phyloP scores from a whole-genome alignment of 805 yeast genomes.

The Candida boleticola region DNA sequence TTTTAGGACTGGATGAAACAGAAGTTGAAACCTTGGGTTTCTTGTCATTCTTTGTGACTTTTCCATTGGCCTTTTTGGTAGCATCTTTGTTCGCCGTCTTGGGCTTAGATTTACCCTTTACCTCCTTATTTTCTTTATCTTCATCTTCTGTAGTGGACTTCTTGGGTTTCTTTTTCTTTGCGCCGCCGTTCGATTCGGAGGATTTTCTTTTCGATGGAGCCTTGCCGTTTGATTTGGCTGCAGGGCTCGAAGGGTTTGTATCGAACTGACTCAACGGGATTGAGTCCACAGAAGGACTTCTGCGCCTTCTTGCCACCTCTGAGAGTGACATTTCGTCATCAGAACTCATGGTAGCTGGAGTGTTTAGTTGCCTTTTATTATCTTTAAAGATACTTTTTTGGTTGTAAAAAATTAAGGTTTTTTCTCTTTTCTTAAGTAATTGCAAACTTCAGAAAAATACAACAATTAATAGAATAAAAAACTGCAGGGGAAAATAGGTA shows the following conservation, averaged over 20 bases:
- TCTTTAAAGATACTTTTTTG: no score
- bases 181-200: background rate
- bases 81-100: constrained; percentile 1
- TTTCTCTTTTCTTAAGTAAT: no score
- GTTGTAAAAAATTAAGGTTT: no score
- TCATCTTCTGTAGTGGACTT: background rate
- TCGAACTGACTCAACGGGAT: constrained; percentile 3
- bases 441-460: no score
- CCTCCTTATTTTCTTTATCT: no score
- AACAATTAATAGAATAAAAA: no score
- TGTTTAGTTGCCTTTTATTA: no score
- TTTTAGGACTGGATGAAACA: no score
- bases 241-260: background rate
- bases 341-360: constrained; percentile 5
- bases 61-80: constrained; percentile 4
- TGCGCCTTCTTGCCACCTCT: constrained; percentile 3
- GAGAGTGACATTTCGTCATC: constrained; percentile 6
- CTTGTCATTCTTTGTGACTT: no score
- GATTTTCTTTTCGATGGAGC: constrained; percentile 1
- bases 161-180: background rate
- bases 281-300: constrained; percentile 3
- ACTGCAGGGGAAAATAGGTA: no score
- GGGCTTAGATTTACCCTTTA: constrained; percentile 4
- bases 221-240: background rate
- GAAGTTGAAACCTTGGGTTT: background rate